Evolutionary conservation across 805 yeast species (phyloP), one percentile per base, ranked within the genome.

Genomic region (Pichia insulana): DNA sequence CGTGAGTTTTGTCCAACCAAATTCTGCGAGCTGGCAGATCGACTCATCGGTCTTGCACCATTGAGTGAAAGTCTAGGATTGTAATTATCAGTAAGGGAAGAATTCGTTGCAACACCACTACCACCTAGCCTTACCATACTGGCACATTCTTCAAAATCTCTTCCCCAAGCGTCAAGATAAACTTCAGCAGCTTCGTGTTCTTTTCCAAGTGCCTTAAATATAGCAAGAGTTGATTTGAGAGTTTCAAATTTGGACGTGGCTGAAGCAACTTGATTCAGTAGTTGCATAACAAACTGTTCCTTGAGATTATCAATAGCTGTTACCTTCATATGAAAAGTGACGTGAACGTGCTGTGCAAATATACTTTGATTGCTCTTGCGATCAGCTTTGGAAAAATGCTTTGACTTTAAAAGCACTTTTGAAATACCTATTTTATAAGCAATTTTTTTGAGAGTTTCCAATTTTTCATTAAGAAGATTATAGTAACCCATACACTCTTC

Each of bases 101-200:
- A 52, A 15, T 37, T 42, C n/a, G 52, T 34, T 13, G 38, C 39
- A 61, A 74, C 83, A 40, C 81, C 58, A 42, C 74, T 78, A 4
- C 83, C 81, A 31, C 75, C 69, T 46, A 78, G 68, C 40, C 70
- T 73, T 33, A 80, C 71, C 41, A 65, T 68, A 31, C 71, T 54
- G 2, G 73, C 63, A 32, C 80, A 61, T n/a, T 64, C 57, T 16
- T 66, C 67, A 19, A 80, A 71, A 31, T 67, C 66, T 9, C 55
- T 54, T 2, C 73, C 61, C 41, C 80, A 69, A 34, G 73, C 65
- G 28, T 65, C 68, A 28, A 82, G 60, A 45, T 73, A 70, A 7
- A 68, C 55, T 4, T 67, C 66, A 32, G 74, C 62, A 1, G 83
- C 81, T 36, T 67, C 68, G 25, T 67, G 74, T 11, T 63, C 67